phyloP scores from a whole-genome alignment of 495 filamentous ascomycete genomes.

The Aspergillus avenaceus region DNA sequence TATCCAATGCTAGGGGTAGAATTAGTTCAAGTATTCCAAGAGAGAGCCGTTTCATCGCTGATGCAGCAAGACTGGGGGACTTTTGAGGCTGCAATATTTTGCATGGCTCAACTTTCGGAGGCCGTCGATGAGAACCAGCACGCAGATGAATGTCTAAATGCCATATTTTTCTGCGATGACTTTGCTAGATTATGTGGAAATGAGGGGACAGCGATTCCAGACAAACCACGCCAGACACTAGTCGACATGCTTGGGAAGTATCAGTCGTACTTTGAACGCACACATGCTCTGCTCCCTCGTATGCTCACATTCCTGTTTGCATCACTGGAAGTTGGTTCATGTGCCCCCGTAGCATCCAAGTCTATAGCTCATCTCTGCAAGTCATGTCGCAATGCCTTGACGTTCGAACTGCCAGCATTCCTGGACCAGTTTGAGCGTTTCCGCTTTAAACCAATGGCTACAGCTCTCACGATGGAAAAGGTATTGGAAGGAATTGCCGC shows the following conservation, averaged over 20 bases:
- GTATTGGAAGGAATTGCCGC: constrained; percentile 79
- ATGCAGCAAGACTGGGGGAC: constrained; percentile 61
- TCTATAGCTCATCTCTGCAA: constrained; percentile 79
- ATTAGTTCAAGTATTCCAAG: constrained; percentile 66
- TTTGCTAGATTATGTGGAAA: constrained; percentile 52
- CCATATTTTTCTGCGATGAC: constrained; percentile 65
- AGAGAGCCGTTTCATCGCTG: constrained; percentile 57
- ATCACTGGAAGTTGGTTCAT: constrained; percentile 60
- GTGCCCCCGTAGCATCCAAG: constrained; percentile 69
- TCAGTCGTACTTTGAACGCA: constrained; percentile 74
- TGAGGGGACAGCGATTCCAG: constrained; percentile 46
- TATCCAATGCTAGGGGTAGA: constrained; percentile 66
- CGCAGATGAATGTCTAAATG: constrained; percentile 62
- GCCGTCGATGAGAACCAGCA: constrained; percentile 61
- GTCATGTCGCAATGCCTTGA: constrained; percentile 69
- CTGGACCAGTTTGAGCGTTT: constrained; percentile 72
- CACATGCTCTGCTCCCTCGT: constrained; percentile 64
- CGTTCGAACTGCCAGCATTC: constrained; percentile 68
- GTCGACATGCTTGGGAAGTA: constrained; percentile 76
- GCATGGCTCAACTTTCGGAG: constrained; percentile 72
- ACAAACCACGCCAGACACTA: constrained; percentile 71
- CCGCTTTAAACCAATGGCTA: constrained; percentile 53
- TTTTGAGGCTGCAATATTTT: constrained; percentile 78
- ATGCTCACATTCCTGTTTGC: constrained; percentile 80
- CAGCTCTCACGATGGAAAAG: constrained; percentile 69